Base-by-base conservation (phyloP, 2,329 filamentous ascomycete species). In the Penicillium sp. region DNA sequence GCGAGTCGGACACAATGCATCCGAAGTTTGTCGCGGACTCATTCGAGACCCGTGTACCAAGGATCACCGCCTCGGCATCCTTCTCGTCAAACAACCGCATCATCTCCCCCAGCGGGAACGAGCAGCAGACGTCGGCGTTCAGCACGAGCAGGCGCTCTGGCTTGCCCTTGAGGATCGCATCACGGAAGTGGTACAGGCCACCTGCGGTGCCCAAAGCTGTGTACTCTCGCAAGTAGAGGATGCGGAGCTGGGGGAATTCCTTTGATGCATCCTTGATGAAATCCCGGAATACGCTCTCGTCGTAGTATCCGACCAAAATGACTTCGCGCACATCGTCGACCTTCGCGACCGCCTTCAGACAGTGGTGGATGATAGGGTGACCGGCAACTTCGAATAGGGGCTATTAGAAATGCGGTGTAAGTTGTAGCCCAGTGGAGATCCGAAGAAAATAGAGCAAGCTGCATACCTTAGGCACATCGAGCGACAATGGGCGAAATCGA, bases 61-160 rank as follows among this genome's bases (percentile, higher is more conserved):
- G 78, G 69, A 99, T 96, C 60, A 97, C 87, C 28, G 93, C 93
- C 77, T 97, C 93, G 49, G 92, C 93, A 64, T 96, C 89, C 76
- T 89, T 95, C 70, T 95, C 91, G 65, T 90, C 86, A 71, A 95
- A 95, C 61, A 97, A 80, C 71, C 86, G 86, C 57, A 96, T 86
- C 93, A 99, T 97, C 72, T 96, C 90, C 60, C 84, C 86, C 52
- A 99, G 81, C 5, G 93, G 93, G 79, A 97, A 99, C 18, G 90
- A 95, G 77, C 93, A 97, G 86, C 93, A 99, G 60, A 97, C 92
- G 71, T 97, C 93, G 63, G 91, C 92, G 72, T 99, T 99, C 68
- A 97, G 80, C 50, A 99, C 93, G 71, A 99, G 96, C 76, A 97
- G 89, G 65, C 89, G 86, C 72, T 96, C 91, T 33, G 93, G 93